Conservation (phyloP, 2,329 filamentous ascomycete species). For the Pseudophaeomoniella oleicola region DNA sequence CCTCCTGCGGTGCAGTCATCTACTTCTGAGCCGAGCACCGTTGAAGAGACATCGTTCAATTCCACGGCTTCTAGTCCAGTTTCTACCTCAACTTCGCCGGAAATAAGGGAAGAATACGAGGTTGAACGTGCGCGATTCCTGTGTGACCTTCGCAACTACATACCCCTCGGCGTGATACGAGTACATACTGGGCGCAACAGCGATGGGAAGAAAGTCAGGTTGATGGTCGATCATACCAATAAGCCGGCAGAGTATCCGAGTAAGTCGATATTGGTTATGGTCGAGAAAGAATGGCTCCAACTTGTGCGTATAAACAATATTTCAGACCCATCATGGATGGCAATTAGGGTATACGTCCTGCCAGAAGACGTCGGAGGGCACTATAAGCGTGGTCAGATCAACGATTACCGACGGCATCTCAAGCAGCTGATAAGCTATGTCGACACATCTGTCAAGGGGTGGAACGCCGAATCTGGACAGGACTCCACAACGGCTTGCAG, state of each 20-base stretch:
- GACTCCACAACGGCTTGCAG: conserved; percentile 5
- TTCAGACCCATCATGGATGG: conserved; percentile 9
- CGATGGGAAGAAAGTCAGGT: conserved; percentile 2
- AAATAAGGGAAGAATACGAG: neutral
- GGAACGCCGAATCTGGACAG: conserved; percentile 20
- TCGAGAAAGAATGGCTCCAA: conserved; percentile 22
- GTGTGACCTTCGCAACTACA: conserved; percentile 4
- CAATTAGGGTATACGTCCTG: conserved; percentile 22
- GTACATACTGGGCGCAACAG: conserved; percentile 3
- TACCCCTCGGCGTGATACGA: conserved; percentile 11
- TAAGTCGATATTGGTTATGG: conserved; percentile 9
- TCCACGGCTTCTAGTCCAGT: too few relatives aligned
- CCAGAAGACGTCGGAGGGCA: conserved; percentile 23
- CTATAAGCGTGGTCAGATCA: conserved; percentile 18
- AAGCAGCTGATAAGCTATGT: conserved; percentile 24
- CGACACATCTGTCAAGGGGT: conserved; percentile 23
- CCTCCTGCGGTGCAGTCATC: too few relatives aligned
- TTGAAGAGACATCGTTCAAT: too few relatives aligned
- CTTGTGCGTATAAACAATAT: conserved; percentile 10
- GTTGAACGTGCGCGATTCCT: neutral
- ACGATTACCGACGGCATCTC: conserved; percentile 19
- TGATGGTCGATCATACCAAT: conserved; percentile 6
- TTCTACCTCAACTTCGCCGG: too few relatives aligned
- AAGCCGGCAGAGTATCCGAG: conserved; percentile 5
- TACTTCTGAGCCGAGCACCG: too few relatives aligned